phyloP scores from a whole-genome alignment of 352 stramenopile genomes.

The Phytophthora pinifolia region DNA sequence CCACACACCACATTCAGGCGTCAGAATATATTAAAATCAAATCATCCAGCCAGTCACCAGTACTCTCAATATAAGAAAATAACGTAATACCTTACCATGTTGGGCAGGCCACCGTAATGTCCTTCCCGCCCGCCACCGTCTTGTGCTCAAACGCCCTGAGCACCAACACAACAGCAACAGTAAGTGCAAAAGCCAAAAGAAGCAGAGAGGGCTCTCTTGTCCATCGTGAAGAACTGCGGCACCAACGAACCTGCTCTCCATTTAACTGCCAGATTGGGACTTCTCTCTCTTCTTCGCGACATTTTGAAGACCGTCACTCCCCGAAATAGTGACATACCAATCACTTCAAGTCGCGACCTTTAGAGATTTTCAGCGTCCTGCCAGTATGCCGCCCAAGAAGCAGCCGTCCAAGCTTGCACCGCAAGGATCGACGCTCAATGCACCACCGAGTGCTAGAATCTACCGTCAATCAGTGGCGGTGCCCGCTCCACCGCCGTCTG shows the following conservation, averaged over 20 bases:
- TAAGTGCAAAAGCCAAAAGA: neutral
- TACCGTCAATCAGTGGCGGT: conserved; percentile 29
- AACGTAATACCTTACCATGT: conserved; percentile 40
- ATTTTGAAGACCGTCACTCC: neutral
- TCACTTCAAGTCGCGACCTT: conserved; percentile 15
- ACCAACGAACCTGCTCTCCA: conserved; percentile 17
- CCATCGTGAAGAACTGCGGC: neutral
- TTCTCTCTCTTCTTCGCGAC: conserved; percentile 5
- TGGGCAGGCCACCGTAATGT: conserved; percentile 50
- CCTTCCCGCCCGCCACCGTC: conserved; percentile 59
- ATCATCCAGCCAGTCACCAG: no score
- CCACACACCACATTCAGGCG: neutral
- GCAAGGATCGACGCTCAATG: conserved; percentile 22
- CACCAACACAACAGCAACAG: neutral
- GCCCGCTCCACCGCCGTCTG: conserved; percentile 28
- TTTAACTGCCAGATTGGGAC: neutral
- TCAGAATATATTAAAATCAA: conserved; percentile 4
- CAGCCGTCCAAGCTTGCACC: conserved; percentile 36
- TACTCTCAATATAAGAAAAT: no score
- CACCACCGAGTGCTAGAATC: conserved; percentile 1
- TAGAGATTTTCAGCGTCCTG: neutral
- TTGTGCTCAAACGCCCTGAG: conserved; percentile 44
- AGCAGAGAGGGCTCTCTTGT: neutral
- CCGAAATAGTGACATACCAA: no score
- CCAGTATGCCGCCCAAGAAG: conserved; percentile 44